Percentiles rank a stretch among this genome's conserved stretches.
These are phyloP conservation scores for Phytopythium boreale DNA, from an alignment of 352 stramenopile species.

Conservation along the genomic window DNA sequence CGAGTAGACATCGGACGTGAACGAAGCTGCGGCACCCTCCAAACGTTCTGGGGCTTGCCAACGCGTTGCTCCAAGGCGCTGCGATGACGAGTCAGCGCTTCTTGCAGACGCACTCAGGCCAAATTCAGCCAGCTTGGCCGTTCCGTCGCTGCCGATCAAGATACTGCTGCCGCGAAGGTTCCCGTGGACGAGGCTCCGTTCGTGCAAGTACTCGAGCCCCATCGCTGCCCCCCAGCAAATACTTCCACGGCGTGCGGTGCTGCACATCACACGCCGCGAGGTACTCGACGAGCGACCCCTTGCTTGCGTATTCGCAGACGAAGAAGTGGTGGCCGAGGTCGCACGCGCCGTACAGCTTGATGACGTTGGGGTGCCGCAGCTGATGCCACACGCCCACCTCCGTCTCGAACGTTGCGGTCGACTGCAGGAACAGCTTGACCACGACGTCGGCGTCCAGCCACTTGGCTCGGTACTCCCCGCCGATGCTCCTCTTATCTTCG, in stretches of 20 bases:
- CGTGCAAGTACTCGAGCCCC: constrained; percentile 28
- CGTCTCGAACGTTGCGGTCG: not conserved
- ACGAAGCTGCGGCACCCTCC: constrained; percentile 6
- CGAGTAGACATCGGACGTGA: constrained; percentile 31
- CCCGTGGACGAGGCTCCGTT: constrained; percentile 19
- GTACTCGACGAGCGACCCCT: constrained; percentile 20
- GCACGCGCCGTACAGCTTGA: constrained; percentile 3
- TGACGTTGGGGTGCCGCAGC: not conserved
- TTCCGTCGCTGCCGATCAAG: constrained; percentile 15
- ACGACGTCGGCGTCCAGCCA: constrained; percentile 16
- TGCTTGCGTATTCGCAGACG: constrained; percentile 16
- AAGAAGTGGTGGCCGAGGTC: constrained; percentile 14
- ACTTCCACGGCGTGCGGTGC: constrained; percentile 10
- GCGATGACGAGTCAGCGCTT: not conserved
- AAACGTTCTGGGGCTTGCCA: constrained; percentile 31
- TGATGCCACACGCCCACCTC: constrained; percentile 10
- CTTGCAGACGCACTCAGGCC: constrained; percentile 10
- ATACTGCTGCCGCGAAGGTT: constrained; percentile 28
- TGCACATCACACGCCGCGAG: not conserved
- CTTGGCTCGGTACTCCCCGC: constrained; percentile 10
- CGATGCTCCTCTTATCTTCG: not conserved
- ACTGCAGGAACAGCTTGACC: constrained; percentile 9
- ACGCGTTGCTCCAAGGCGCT: constrained; percentile 1
- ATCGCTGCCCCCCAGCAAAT: constrained; percentile 21
- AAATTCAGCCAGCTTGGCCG: constrained; percentile 28